Base-by-base conservation (phyloP, 441 rosid species). In the Croton laevigatus region DNA sequence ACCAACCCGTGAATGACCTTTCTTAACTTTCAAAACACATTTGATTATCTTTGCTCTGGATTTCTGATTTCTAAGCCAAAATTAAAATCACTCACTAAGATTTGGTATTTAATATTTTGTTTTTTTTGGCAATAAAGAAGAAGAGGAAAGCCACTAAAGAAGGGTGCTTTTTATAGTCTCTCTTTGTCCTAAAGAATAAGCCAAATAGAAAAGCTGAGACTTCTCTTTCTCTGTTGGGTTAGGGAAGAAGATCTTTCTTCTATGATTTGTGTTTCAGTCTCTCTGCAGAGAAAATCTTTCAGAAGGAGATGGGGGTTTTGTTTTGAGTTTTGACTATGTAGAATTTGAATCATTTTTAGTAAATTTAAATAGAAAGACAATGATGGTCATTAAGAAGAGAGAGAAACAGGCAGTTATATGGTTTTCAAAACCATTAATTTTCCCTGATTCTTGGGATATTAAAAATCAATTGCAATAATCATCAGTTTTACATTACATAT, bases 191-290 rank as follows among this genome's bases (percentile, higher is more conserved):
- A 59, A 45, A 52, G 71, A 66, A 70, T 58, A 44, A 73, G 79
- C 59, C 72, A 59, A 76, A 76, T 65, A 68, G 59, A 76, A 74
- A 66, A 46, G 77, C 76, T 65, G 79, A 76, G 69, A 53, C 79
- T 76, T 71, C 74, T 67, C 73, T 74, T 76, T 66, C 77, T 53
- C 65, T 64, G 65, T 62, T 71, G 65, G 82, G 65, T 67, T 55
- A 71, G 66, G 74, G 76, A 77, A 84, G 32, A 27, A 73, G 53
- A 78, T 76, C 65, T 51, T 78, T 80, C 71, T 75, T 65, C 73
- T 66, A 61, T 72, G 75, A 80, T 78, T 75, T 71, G 78, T 66
- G 70, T 70, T 64, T 75, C 74, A 65, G 76, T 66, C 42, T 69
- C 65, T 65, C 74, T 78, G 76, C 78, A 58, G 54, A 52, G 58